phyloP scores from a whole-genome alignment of 371 early-diverging fungal species.

The Rhizopus stolonifer region DNA sequence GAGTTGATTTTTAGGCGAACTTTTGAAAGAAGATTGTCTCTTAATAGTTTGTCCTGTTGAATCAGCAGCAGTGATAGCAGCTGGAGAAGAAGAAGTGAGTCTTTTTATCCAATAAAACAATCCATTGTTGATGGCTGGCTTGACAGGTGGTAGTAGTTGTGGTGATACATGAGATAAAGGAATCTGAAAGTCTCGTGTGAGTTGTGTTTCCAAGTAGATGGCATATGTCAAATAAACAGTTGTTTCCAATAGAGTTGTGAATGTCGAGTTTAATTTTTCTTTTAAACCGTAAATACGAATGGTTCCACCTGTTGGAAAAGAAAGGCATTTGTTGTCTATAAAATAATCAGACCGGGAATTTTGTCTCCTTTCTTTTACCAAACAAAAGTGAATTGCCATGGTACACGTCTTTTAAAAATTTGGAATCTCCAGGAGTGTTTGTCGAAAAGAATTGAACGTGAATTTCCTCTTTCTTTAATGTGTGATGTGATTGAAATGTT shows the following conservation, averaged over 20 bases:
- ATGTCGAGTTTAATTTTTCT: slow-evolving; percentile 11
- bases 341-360: too few species aligned
- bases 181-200: slow-evolving; percentile 29
- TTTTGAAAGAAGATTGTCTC: slow-evolving; percentile 8
- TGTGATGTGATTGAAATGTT: background rate
- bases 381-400: slow-evolving; percentile 22
- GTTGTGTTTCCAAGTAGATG: slow-evolving; percentile 26
- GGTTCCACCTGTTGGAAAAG: slow-evolving; percentile 18
- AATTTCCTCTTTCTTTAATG: slow-evolving; percentile 2
- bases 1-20: slow-evolving; percentile 16
- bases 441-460: slow-evolving; percentile 8
- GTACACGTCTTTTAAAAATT: slow-evolving; percentile 19
- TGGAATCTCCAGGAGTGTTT: slow-evolving; percentile 22
- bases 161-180: slow-evolving; percentile 16
- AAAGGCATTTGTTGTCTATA: background rate
- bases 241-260: background rate
- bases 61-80: too few species aligned
- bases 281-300: slow-evolving; percentile 22
- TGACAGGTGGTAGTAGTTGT: slow-evolving; percentile 6
- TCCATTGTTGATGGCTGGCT: background rate
- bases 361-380: background rate
- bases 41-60: slow-evolving; percentile 1
- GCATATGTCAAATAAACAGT: slow-evolving; percentile 20
- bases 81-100: slow-evolving; percentile 7
- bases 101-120: slow-evolving; percentile 12